Conservation (phyloP, 148 eudicot genomes). For the Spergularia marina region DNA sequence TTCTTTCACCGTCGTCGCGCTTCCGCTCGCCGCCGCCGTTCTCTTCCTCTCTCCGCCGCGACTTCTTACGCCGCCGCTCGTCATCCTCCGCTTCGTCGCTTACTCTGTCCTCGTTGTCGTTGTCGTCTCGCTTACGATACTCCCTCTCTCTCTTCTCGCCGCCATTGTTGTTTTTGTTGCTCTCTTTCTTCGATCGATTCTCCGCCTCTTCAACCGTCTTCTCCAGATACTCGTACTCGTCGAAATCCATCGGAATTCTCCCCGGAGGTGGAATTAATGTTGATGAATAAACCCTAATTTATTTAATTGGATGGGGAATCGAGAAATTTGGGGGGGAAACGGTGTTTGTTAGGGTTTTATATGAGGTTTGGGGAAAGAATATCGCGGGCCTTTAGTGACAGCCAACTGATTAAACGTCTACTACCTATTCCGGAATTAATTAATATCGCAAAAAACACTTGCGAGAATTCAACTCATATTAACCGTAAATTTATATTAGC, state of each 20-base stretch:
- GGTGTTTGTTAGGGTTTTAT: constrained; percentile 19
- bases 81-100: constrained; percentile 26
- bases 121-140: constrained; percentile 47
- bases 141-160: constrained; percentile 49
- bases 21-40: constrained; percentile 28
- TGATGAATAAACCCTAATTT: constrained; percentile 24
- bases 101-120: constrained; percentile 16
- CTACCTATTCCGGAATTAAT: too few species aligned
- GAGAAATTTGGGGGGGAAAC: neutral
- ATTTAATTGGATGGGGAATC: neutral
- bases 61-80: constrained; percentile 36
- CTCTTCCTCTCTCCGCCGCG: constrained; percentile 43
- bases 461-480: too few species aligned
- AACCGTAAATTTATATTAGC: too few species aligned
- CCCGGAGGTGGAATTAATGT: neutral
- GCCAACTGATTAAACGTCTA: too few species aligned
- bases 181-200: constrained; percentile 33
- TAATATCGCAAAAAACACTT: too few species aligned
- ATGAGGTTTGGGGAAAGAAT: constrained; percentile 6
- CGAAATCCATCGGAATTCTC: constrained; percentile 61
- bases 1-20: constrained; percentile 33
- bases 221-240: constrained; percentile 95
- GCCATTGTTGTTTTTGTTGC: neutral
- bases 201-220: constrained; percentile 60
- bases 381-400: neutral